phyloP scores from a whole-genome alignment of 2,329 filamentous ascomycete genomes.

The Zymoseptoria tritici region DNA sequence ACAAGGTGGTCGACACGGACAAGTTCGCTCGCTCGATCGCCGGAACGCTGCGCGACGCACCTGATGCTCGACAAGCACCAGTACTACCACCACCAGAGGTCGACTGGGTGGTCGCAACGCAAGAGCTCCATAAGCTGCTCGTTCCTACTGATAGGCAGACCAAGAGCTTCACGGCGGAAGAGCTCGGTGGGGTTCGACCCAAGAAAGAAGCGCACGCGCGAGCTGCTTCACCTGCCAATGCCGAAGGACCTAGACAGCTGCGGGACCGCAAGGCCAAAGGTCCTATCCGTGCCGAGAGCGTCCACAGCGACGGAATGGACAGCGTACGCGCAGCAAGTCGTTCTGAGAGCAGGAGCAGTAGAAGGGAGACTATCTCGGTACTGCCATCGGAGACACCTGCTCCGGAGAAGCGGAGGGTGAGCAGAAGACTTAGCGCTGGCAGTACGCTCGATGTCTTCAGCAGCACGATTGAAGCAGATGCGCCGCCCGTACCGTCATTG shows the following conservation, averaged over 20 bases:
- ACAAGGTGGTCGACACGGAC: conserved; percentile 64
- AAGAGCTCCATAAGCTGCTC: conserved; percentile 74
- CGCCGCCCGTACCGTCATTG: conserved; percentile 20
- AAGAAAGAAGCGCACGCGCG: conserved; percentile 51
- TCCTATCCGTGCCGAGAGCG: conserved; percentile 17
- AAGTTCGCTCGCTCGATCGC: conserved; percentile 60
- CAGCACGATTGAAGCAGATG: conserved; percentile 13
- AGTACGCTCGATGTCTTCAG: conserved; percentile 23
- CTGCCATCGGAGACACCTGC: conserved; percentile 25
- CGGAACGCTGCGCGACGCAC: conserved; percentile 37
- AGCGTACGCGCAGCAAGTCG: conserved; percentile 16
- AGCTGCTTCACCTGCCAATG: conserved; percentile 31
- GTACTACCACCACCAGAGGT: conserved; percentile 73
- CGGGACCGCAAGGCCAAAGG: conserved; percentile 28
- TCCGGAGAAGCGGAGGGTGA: conserved; percentile 16
- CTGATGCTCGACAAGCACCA: conserved; percentile 36
- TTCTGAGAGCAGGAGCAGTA: conserved; percentile 13
- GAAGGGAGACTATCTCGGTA: conserved; percentile 35
- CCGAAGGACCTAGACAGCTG: conserved; percentile 57
- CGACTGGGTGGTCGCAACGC: conserved; percentile 74
- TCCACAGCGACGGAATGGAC: conserved; percentile 21
- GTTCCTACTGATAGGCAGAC: conserved; percentile 71
- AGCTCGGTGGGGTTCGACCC: conserved; percentile 56
- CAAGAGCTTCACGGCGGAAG: conserved; percentile 67
- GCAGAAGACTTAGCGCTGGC: conserved; percentile 28